Evolutionary conservation across 306 rosid genomes (phyloP), one percentile per base, ranked within the genome.

Genomic region (Vachellia collinsii): DNA sequence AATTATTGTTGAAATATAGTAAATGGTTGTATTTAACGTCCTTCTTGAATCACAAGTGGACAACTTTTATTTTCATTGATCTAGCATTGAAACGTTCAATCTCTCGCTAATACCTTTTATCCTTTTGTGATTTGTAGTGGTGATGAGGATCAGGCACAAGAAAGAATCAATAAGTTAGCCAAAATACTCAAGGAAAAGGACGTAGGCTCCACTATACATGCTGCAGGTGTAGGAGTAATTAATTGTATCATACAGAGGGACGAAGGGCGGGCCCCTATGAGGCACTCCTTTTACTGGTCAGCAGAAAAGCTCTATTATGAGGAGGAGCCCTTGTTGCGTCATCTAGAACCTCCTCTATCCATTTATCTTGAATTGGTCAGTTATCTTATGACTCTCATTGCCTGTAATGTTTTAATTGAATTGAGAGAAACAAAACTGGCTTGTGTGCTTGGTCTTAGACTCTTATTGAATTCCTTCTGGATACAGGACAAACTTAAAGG

Each of bases 201-300:
- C 82, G 84, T 93, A 66, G 93, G 94, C 61, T 89, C 97, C 41
- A 89, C 86, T 72, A 83, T 93, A 58, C 90, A 83, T 63, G 77
- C 86, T 78, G 92, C 97, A 36, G 99, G 98, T 78, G 97, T 96
- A 66, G 93, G 91, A 59, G 97, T 90, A 79, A 89, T 96, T 83
- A 96, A 97, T 81, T 96, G 99, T 80, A 96, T 96, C 83, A 96
- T 96, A 78, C 99, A 96, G 84, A 93, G 99, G 85, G 98, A 96
- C 87, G 99, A 96, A 86, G 99, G 99, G 74, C 93, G 99, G 66
- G 83, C 99, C 61, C 99, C 99, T 10, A 96, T 96, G 99, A 92
- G 99, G 91, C 99, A 96, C 88, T 96, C 99, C 75, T 93, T 96
- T 83, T 94, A 93, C 88, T 93, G 97, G 99, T 93, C 97, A n/a